These are phyloP conservation scores for Batkoa obscura DNA, from an alignment of 371 early-diverging fungal species.

Conservation along the genomic window DNA sequence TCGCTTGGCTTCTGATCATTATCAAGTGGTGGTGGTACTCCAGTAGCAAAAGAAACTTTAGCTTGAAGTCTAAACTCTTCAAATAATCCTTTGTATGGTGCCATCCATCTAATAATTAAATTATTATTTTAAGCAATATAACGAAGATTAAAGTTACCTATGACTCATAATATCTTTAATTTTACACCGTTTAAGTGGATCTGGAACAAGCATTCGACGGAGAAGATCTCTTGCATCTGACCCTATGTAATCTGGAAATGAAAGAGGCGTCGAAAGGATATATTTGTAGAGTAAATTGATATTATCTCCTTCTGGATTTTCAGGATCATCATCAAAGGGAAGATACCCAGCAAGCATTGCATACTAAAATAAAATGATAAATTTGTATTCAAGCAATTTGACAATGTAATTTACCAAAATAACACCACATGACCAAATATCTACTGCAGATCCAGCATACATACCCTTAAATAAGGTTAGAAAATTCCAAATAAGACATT, in stretches of 20 bases:
- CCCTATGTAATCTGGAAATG: slow-evolving; percentile 78
- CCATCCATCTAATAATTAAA: slow-evolving; percentile 12
- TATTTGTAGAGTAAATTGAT: slow-evolving; percentile 91
- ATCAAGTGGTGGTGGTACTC: slow-evolving; percentile 7
- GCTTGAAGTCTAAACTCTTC: slow-evolving; percentile 10
- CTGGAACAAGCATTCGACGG: slow-evolving; percentile 77
- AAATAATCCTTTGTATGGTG: slow-evolving; percentile 10
- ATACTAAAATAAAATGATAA: slow-evolving; percentile 63
- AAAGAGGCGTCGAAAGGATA: slow-evolving; percentile 73
- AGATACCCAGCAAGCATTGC: slow-evolving; percentile 96
- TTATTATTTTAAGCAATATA: background rate
- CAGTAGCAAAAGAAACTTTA: slow-evolving; percentile 11
- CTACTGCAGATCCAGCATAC: slow-evolving; percentile 90
- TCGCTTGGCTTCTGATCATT: slow-evolving; percentile 5
- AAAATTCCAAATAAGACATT: background rate
- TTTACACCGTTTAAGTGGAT: slow-evolving; percentile 67
- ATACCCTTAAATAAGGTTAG: slow-evolving; percentile 24
- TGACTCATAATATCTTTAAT: slow-evolving; percentile 63
- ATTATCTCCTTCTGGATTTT: slow-evolving; percentile 90
- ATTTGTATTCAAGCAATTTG: too few relatives aligned
- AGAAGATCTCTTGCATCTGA: slow-evolving; percentile 62
- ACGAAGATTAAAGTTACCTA: slow-evolving; percentile 22
- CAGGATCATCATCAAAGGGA: slow-evolving; percentile 98
- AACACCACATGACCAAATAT: slow-evolving; percentile 91
- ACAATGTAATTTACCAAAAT: slow-evolving; percentile 28